Conservation (phyloP, 2,329 filamentous ascomycete species). For the Pseudogymnoascus destructans region DNA sequence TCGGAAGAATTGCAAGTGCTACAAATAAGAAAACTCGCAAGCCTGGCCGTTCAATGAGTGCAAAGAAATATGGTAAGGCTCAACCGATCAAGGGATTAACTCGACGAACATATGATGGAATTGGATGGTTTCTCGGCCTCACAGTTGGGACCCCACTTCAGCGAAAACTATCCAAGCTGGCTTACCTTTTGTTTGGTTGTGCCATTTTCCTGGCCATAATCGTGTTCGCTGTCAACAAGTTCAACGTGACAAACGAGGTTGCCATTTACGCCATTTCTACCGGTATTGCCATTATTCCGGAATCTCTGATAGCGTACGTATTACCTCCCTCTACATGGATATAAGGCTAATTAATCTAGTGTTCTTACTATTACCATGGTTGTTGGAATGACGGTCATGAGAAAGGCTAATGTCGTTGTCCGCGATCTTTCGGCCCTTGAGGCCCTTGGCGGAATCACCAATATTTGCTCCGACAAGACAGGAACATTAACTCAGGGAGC, state of each 20-base stretch:
- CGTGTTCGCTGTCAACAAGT: slow-evolving; percentile 31
- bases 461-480: slow-evolving; percentile 70
- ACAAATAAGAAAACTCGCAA: slow-evolving; percentile 39
- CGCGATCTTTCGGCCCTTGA: slow-evolving; percentile 40
- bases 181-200: slow-evolving; percentile 48
- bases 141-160: slow-evolving; percentile 52
- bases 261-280: slow-evolving; percentile 36
- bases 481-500: slow-evolving; percentile 49
- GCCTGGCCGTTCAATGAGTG: slow-evolving; percentile 35
- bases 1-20: slow-evolving; percentile 40
- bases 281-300: slow-evolving; percentile 46
- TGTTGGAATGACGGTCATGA: slow-evolving; percentile 34
- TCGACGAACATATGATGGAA: slow-evolving; percentile 34
- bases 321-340: background rate
- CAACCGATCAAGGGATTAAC: slow-evolving; percentile 37
- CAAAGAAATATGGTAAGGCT: slow-evolving; percentile 32
- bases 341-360: slow-evolving; percentile 30
- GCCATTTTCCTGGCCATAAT: slow-evolving; percentile 31
- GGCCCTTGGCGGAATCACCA: slow-evolving; percentile 58
- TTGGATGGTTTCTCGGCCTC: slow-evolving; percentile 44
- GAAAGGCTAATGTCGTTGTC: slow-evolving; percentile 34
- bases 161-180: slow-evolving; percentile 51
- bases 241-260: slow-evolving; percentile 42
- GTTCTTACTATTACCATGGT: slow-evolving; percentile 43
- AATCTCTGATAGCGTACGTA: slow-evolving; percentile 35